These are phyloP conservation scores for Dentipellis fragilis DNA, from an alignment of 768 basidiomycete genomes.

Conservation along the genomic window DNA sequence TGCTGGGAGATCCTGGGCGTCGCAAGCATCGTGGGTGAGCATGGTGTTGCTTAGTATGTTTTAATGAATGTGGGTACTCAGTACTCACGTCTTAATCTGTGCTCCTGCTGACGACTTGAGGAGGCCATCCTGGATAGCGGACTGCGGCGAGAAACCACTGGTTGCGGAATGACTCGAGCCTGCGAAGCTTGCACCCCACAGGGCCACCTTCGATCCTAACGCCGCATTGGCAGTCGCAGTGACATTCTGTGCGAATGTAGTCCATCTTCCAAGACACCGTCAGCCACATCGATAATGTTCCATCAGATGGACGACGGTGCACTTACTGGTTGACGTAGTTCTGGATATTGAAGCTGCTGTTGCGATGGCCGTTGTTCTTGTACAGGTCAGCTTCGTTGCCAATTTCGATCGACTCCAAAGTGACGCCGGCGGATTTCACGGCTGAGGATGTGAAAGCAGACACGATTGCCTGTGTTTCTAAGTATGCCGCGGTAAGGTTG, in stretches of 20 bases:
- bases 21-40: constrained; percentile 1
- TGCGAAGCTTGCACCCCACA: constrained; percentile 43
- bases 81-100: constrained; percentile 37
- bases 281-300: not conserved
- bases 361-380: constrained; percentile 31
- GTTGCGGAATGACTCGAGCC: constrained; percentile 32
- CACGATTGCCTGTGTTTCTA: constrained; percentile 37
- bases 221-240: constrained; percentile 28
- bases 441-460: constrained; percentile 35
- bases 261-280: constrained; percentile 32
- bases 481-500: constrained; percentile 27
- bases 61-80: constrained; percentile 17
- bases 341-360: constrained; percentile 27
- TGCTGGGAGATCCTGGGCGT: constrained; percentile 40
- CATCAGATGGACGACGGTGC: not conserved
- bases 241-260: constrained; percentile 38
- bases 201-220: constrained; percentile 26
- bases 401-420: constrained; percentile 48
- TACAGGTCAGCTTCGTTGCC: constrained; percentile 59
- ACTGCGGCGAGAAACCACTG: constrained; percentile 43
- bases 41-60: not conserved
- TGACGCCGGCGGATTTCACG: constrained; percentile 30
- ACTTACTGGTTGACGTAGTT: constrained; percentile 43
- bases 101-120: constrained; percentile 31
- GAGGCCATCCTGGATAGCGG: constrained; percentile 37